Conservation (phyloP, 2,329 filamentous ascomycete species). For the Dryadomyces sulphureus region DNA sequence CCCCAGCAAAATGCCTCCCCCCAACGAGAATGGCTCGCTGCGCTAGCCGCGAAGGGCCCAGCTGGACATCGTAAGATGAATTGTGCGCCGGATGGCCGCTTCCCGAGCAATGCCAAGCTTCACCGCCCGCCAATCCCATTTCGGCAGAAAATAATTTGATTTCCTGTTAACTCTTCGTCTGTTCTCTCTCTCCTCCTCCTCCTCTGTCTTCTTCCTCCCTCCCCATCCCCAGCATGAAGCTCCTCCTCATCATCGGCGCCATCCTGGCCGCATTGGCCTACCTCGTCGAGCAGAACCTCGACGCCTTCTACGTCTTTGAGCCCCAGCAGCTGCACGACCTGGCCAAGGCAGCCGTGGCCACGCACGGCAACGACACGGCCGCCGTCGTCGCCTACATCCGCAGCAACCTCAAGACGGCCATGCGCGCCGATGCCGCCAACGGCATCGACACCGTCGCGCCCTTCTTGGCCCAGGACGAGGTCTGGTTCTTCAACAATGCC, state of each 20-base stretch:
- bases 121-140: not conserved
- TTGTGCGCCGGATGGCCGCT: not conserved
- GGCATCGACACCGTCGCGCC: constrained; percentile 22
- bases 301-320: constrained; percentile 63
- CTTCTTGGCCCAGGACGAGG: constrained; percentile 55
- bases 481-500: constrained; percentile 88
- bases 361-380: constrained; percentile 62
- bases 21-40: not conserved
- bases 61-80: not conserved
- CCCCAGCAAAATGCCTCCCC: not conserved
- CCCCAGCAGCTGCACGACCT: constrained; percentile 54
- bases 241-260: constrained; percentile 38
- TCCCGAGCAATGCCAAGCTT: not conserved
- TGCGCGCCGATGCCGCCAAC: too few relatives aligned
- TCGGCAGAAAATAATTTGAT: not conserved
- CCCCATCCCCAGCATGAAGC: constrained; percentile 8
- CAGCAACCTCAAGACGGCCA: constrained; percentile 44
- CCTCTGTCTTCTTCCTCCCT: not conserved
- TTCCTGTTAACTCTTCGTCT: not conserved
- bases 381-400: constrained; percentile 57
- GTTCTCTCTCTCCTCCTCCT: not conserved
- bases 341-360: constrained; percentile 46
- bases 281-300: constrained; percentile 41
- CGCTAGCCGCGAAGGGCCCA: too few relatives aligned
- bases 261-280: constrained; percentile 38